A percentile compares a stretch with the other conserved stretches of the same genome.
Evolutionary conservation across 164 flowering plant genomes (phyloP).

Genomic region (Litsea cubeba): DNA sequence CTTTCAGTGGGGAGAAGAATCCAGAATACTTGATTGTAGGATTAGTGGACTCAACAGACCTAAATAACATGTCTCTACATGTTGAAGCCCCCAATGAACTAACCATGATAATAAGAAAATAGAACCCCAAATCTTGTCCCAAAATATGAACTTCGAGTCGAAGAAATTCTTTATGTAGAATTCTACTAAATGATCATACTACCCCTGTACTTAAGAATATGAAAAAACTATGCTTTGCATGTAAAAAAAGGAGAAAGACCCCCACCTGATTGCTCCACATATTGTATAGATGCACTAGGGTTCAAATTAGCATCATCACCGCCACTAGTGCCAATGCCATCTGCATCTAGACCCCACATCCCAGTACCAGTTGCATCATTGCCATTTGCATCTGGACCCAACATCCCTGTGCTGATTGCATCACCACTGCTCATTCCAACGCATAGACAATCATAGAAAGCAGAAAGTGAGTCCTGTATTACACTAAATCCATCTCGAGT

Average conservation of each 20-base stretch:
- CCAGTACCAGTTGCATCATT: background rate
- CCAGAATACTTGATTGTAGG: too few species aligned
- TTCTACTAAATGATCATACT: background rate
- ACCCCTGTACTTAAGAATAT: background rate
- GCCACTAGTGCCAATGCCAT: background rate
- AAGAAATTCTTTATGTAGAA: too few species aligned
- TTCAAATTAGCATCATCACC: background rate
- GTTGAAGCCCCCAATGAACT: too few species aligned
- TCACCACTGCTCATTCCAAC: conserved; percentile 23
- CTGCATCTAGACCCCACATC: background rate
- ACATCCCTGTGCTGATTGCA: background rate
- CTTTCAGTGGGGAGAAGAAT: too few species aligned
- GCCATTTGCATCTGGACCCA: background rate
- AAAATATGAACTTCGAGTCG: too few species aligned
- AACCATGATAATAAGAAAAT: too few species aligned
- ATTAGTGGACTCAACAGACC: too few species aligned
- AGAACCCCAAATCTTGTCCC: too few species aligned
- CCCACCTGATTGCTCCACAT: background rate
- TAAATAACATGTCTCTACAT: too few species aligned
- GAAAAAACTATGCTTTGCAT: background rate
- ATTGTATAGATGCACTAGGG: background rate
- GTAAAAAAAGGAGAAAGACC: background rate
- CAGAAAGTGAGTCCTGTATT: conserved; percentile 38
- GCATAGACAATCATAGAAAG: conserved; percentile 40
- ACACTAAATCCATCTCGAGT: conserved; percentile 28